Base-by-base conservation (phyloP, 1,284 basidiomycete genomes). In the Mycosarcoma mackinlayi region DNA sequence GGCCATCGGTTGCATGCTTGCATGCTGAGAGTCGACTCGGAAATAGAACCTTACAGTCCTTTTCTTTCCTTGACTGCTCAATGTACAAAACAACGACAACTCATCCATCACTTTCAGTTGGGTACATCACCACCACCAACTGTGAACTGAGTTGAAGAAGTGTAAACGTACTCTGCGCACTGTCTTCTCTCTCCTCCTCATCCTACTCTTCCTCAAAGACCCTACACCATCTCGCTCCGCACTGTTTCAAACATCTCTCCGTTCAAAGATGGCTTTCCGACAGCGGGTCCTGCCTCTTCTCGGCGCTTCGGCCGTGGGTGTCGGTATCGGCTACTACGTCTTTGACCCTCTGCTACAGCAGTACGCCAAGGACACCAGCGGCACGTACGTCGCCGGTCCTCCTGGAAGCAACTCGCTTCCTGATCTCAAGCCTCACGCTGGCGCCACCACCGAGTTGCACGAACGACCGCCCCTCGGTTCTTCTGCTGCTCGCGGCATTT, bases 321-420 rank as follows among this genome's bases (percentile, higher is more conserved):
- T 68, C 30, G 69, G 69, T 46, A 68, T 73, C 16, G 69, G 69
- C 30, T 63, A 64, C 64, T 73, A 64, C 42, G 69, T 73, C 56
- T 73, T 68, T 38, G 69, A 73, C n/a, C 69, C 69, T 19, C 23
- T 73, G 33, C 69, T 73, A 19, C 55, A 58, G 34, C 69, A 73
- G 54, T 73, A 73, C 33, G 38, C 49, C 23, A 58, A 64, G 42
- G 69, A 73, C 50, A 73, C 69, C 53, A 57, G 61, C 28, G 64
- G 65, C 45, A 73, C 69, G 28, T 73, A 68, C 28, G 39, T 50
- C 8, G 42, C 69, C 11, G 64, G 60, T 23, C 52, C 56, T 14
- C 56, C 64, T 16, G 64, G 64, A 34, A 57, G 50, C 59, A 62
- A 52, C 40, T 31, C 63, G 6, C 63, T 72, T 21, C 69, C 69